phyloP scores from a whole-genome alignment of 2,329 filamentous ascomycete genomes.

The Aureobasidium sp. region DNA sequence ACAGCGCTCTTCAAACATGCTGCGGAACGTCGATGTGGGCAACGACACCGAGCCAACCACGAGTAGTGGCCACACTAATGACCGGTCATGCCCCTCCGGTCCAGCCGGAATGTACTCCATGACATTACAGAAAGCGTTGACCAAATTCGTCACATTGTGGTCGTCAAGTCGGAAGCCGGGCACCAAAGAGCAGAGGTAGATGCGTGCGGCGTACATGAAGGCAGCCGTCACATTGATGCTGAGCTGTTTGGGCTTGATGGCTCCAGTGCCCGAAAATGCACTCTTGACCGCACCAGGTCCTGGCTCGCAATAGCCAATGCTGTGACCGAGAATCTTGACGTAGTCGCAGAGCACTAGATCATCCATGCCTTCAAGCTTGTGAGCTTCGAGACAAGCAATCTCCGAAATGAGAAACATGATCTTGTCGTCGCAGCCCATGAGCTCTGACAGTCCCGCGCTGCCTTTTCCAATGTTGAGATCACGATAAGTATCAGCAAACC shows the following conservation, averaged over 20 bases:
- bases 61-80: constrained; percentile 86
- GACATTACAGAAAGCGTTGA: constrained; percentile 66
- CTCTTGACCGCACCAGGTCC: constrained; percentile 31
- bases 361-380: constrained; percentile 75
- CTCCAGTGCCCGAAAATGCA: constrained; percentile 54
- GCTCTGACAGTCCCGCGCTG: constrained; percentile 69
- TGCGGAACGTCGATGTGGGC: constrained; percentile 64
- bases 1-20: constrained; percentile 67
- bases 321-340: constrained; percentile 76
- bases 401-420: constrained; percentile 98
- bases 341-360: constrained; percentile 81
- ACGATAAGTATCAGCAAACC: constrained; percentile 90
- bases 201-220: constrained; percentile 84
- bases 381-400: constrained; percentile 87
- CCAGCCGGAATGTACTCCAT: constrained; percentile 79
- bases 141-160: constrained; percentile 63
- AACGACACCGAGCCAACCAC: constrained; percentile 74
- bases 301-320: constrained; percentile 72
- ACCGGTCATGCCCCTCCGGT: constrained; percentile 75
- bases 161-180: constrained; percentile 76
- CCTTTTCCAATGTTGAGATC: constrained; percentile 69
- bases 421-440: constrained; percentile 95
- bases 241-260: constrained; percentile 72
- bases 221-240: constrained; percentile 81
- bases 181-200: constrained; percentile 94